Base-by-base conservation (phyloP, 345 rosid species). In the Eucalyptus tenuipes region DNA sequence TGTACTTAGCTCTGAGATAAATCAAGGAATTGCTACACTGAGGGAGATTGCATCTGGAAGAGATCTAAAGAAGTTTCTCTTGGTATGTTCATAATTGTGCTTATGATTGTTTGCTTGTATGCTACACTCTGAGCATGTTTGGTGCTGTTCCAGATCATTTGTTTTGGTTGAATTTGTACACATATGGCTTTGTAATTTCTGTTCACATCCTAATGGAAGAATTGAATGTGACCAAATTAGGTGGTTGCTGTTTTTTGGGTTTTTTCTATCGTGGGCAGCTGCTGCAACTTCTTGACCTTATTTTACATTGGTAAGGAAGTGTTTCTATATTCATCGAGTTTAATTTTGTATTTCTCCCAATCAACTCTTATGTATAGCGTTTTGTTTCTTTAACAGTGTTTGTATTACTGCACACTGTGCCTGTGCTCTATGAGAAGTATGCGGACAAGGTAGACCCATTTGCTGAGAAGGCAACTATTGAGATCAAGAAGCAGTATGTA, bases 211-310 rank as follows among this genome's bases (percentile, higher is more conserved):
- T 50, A 53, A 50, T 52, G 49, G 87, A 42, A 86, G 33, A 33
- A 40, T 55, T 86, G 87, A 10, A 47, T 85, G 42, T 14, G 27
- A 40, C 68, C 47, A 75, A 17, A 75, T 71, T 90, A 93, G 95
- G 91, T 92, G 89, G 90, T 92, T 50, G 94, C 93, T 86, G 93
- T 90, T 42, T 89, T 92, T 88, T 93, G 94, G 95, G 87, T 89
- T 55, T 25, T 92, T 84, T 93, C 94, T 33, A 86, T 89, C 52
- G 88, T 93, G 82, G 94, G 95, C 47, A 90, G 86, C 87, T 92
- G 94, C 87, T 92, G 92, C 92, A 92, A 92, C 89, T 93, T 93
- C 93, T 88, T 93, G 90, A 92, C 95, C 85, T 87, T 93, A 89
- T 93, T 92, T 66, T 93, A 93, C 89, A 89, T 89, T 61, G 89